Evolutionary conservation across 2,329 filamentous ascomycete genomes (phyloP).

Genomic region (Pseudocercospora cruenta): DNA sequence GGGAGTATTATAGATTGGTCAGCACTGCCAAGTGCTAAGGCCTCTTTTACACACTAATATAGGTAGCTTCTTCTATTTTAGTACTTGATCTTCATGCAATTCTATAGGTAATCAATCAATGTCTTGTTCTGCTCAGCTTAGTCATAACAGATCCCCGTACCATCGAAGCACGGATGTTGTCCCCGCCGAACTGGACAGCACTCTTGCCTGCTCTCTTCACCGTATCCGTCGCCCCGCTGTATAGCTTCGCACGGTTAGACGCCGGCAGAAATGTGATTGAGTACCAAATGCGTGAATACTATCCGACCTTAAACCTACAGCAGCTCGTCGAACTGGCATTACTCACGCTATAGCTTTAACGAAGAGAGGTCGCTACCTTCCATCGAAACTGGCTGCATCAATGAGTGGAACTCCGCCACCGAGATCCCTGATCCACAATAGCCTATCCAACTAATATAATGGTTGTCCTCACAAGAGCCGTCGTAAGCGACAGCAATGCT

Average conservation of each 20-base stretch:
- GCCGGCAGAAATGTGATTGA: not conserved
- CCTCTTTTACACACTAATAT: no score
- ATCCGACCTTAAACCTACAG: not conserved
- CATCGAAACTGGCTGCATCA: not conserved
- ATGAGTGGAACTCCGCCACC: not conserved
- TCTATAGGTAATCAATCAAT: no score
- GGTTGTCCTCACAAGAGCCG: conserved; percentile 1
- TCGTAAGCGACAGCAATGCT: conserved; percentile 16
- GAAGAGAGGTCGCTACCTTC: not conserved
- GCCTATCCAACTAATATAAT: not conserved
- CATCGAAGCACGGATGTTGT: not conserved
- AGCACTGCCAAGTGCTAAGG: no score
- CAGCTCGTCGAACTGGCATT: not conserved
- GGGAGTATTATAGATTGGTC: no score
- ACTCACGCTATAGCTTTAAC: not conserved
- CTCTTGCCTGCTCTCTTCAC: not conserved
- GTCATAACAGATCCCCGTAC: no score
- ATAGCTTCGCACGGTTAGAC: not conserved
- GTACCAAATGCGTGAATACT: not conserved
- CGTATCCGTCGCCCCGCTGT: not conserved
- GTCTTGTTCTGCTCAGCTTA: no score
- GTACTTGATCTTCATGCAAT: no score
- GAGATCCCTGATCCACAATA: not conserved
- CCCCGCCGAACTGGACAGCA: not conserved
- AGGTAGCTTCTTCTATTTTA: no score